These are phyloP conservation scores for Suillus hirtellus DNA, from an alignment of 768 basidiomycete genomes.

Conservation along the genomic window DNA sequence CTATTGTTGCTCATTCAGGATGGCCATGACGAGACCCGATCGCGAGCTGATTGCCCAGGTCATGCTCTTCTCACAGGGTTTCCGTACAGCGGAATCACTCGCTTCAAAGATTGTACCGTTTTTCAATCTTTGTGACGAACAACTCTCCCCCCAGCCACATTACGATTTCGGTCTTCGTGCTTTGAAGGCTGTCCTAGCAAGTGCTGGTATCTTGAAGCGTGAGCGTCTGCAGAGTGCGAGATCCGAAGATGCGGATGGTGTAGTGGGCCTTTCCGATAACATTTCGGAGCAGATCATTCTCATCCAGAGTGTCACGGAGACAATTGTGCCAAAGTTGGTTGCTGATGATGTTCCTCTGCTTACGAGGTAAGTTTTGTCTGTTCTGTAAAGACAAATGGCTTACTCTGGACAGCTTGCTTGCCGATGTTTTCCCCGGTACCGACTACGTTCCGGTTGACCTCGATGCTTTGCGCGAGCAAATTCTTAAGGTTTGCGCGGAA, in stretches of 20 bases:
- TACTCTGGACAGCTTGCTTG: slow-evolving; percentile 62
- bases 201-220: slow-evolving; percentile 96
- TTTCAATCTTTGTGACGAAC: slow-evolving; percentile 98
- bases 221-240: slow-evolving; percentile 64
- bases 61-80: slow-evolving; percentile 99
- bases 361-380: slow-evolving; percentile 62
- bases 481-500: slow-evolving; percentile 83
- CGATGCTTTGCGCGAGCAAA: slow-evolving; percentile 80
- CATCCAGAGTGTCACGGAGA: slow-evolving; percentile 98
- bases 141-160: slow-evolving; percentile 95
- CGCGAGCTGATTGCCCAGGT: slow-evolving; percentile 99
- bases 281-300: slow-evolving; percentile 93
- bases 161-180: slow-evolving; percentile 99
- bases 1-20: slow-evolving; percentile 46
- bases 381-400: neutral
- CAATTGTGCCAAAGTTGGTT: slow-evolving; percentile 96
- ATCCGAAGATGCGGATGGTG: slow-evolving; percentile 43
- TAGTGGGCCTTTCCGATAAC: slow-evolving; percentile 62
- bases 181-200: slow-evolving; percentile 92
- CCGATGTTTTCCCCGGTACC: slow-evolving; percentile 97
- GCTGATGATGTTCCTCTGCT: slow-evolving; percentile 95
- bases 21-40: slow-evolving; percentile 99
- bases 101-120: slow-evolving; percentile 99
- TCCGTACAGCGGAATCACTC: slow-evolving; percentile 95
- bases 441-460: slow-evolving; percentile 89